These are phyloP conservation scores for Theobroma grandiflorum DNA, from an alignment of 441 rosid species.

Conservation along the genomic window DNA sequence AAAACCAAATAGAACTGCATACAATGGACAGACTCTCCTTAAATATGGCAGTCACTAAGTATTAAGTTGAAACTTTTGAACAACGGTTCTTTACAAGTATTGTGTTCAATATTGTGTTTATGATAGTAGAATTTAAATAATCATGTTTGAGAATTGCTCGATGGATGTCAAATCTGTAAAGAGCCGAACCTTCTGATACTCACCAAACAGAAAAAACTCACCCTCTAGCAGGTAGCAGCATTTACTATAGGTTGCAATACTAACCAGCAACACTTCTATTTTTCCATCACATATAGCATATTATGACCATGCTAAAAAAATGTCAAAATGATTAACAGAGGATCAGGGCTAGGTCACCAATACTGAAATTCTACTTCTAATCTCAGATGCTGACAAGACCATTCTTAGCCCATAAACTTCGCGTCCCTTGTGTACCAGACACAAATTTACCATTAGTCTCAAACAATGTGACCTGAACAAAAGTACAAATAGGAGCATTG, in stretches of 20 bases:
- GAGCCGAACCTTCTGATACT: background rate
- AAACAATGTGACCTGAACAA: constrained; percentile 14
- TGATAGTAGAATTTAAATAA: background rate
- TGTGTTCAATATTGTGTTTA: background rate
- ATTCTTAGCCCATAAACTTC: background rate
- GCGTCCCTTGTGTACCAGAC: background rate
- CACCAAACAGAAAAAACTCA: constrained; percentile 1
- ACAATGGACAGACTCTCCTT: background rate
- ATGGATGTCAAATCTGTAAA: background rate
- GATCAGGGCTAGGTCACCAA: background rate
- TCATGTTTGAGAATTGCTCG: background rate
- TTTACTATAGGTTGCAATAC: background rate
- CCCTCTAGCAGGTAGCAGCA: background rate
- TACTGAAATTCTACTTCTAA: background rate
- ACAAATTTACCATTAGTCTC: constrained; percentile 6
- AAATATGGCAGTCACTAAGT: background rate
- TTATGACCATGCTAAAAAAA: background rate
- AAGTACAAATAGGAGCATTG: background rate
- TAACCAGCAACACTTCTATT: background rate
- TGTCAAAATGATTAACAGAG: background rate
- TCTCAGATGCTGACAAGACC: background rate
- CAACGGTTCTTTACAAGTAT: background rate
- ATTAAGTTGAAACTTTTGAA: background rate
- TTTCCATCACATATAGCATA: background rate
- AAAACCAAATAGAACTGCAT: no score